phyloP scores from a whole-genome alignment of 192 early-diverging fungal genomes.

The Coemansia sp. region DNA sequence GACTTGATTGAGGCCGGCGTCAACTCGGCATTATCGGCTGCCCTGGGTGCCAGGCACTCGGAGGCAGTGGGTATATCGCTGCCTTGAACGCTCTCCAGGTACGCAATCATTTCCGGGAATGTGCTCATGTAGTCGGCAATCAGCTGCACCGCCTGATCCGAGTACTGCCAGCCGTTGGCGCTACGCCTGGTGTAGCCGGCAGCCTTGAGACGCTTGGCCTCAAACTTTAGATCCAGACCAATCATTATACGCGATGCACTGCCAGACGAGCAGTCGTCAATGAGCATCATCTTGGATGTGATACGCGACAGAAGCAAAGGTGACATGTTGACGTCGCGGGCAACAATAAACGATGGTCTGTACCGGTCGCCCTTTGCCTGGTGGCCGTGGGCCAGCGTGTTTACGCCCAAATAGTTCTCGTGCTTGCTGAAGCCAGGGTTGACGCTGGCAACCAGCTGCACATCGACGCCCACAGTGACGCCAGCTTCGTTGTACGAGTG shows the following conservation, averaged over 20 bases:
- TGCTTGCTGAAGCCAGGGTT: constrained; percentile 11
- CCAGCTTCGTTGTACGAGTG: constrained; percentile 38
- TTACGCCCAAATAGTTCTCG: constrained; percentile 38
- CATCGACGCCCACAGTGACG: constrained; percentile 15
- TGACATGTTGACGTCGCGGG: constrained; percentile 62
- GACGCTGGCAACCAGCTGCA: constrained; percentile 28
- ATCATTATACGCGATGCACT: constrained; percentile 63
- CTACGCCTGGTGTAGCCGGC: constrained; percentile 81
- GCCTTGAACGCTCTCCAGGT: constrained; percentile 11
- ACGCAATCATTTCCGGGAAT: constrained; percentile 61
- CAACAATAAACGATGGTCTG: constrained; percentile 63
- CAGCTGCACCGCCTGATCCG: constrained; percentile 69
- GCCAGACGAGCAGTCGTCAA: constrained; percentile 55
- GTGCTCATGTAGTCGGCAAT: constrained; percentile 64
- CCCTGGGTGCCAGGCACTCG: constrained; percentile 28
- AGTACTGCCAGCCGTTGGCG: constrained; percentile 81
- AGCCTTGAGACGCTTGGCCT: constrained; percentile 79
- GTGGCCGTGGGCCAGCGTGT: constrained; percentile 13
- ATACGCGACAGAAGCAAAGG: constrained; percentile 75
- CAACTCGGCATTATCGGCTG: neutral
- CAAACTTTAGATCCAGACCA: constrained; percentile 91
- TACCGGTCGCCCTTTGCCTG: constrained; percentile 44
- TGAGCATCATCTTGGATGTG: constrained; percentile 65
- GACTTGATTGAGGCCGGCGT: constrained; percentile 20
- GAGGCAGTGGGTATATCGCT: constrained; percentile 10